Percentiles rank a stretch among this genome's conserved stretches.
phyloP scores from a whole-genome alignment of 2,329 filamentous ascomycete genomes.

The Microsporum ferrugineum region DNA sequence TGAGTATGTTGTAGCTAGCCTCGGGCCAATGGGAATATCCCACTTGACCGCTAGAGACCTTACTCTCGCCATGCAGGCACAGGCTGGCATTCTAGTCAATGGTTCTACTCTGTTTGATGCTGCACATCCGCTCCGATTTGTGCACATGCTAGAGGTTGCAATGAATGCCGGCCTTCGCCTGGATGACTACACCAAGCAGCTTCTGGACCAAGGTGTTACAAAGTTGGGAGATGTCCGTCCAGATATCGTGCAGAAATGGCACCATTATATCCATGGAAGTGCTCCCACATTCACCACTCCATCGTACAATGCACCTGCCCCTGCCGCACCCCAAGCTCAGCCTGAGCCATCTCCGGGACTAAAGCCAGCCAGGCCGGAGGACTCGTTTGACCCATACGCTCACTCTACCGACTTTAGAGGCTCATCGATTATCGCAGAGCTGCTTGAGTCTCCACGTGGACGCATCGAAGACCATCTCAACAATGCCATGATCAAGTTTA shows the following conservation, averaged over 20 bases:
- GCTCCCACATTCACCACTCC: constrained; percentile 23
- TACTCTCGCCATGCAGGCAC: constrained; percentile 50
- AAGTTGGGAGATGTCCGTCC: constrained; percentile 40
- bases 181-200: constrained; percentile 43
- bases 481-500: constrained; percentile 72
- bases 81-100: constrained; percentile 39
- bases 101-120: constrained; percentile 39
- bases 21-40: constrained; percentile 49
- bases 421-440: constrained; percentile 78
- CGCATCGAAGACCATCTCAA: constrained; percentile 62
- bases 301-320: constrained; percentile 33
- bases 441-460: constrained; percentile 69
- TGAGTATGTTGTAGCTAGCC: constrained; percentile 48
- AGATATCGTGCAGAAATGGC: constrained; percentile 45
- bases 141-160: constrained; percentile 50
- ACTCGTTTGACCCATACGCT: constrained; percentile 82
- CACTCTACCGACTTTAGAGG: constrained; percentile 87
- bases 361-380: constrained; percentile 55
- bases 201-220: constrained; percentile 48
- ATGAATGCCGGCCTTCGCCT: constrained; percentile 43
- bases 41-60: constrained; percentile 43
- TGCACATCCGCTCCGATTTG: constrained; percentile 49
- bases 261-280: constrained; percentile 36
- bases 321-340: constrained; percentile 30
- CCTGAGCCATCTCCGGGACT: constrained; percentile 41